Evolutionary conservation across 306 rosid genomes (phyloP).

Genomic region (Sicyos edulis): DNA sequence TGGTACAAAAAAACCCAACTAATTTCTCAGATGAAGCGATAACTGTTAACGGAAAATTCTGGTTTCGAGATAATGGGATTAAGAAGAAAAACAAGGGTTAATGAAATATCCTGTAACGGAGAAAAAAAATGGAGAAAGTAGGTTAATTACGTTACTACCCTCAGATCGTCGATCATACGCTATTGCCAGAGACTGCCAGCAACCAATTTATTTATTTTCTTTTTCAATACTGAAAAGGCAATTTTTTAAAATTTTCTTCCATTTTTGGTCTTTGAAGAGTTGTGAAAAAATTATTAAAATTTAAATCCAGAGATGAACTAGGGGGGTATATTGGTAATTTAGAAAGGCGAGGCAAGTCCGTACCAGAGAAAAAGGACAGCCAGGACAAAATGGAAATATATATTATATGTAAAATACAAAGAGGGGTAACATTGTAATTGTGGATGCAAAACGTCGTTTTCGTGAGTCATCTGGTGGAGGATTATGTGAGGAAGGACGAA

Average conservation of each 20-base stretch:
- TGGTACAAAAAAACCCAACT: background rate
- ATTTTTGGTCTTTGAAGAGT: background rate
- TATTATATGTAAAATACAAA: background rate
- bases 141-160: conserved; percentile 33
- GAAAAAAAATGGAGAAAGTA: conserved; percentile 12
- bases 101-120: too few relatives aligned
- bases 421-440: conserved; percentile 33
- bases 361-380: conserved; percentile 50
- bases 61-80: conserved; percentile 23
- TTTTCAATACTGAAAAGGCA: background rate
- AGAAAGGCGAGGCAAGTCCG: background rate
- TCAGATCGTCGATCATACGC: conserved; percentile 6
- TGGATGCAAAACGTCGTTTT: background rate
- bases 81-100: background rate
- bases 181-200: too few relatives aligned
- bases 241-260: background rate
- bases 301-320: background rate
- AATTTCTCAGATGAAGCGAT: conserved; percentile 10
- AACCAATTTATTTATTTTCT: too few relatives aligned
- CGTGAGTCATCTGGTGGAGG: conserved; percentile 67
- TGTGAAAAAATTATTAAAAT: background rate
- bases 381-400: conserved; percentile 37
- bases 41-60: conserved; percentile 31
- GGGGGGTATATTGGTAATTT: conserved; percentile 28
- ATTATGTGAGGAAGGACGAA: conserved; percentile 94